phyloP scores from a whole-genome alignment of 345 rosid genomes.

The Anastatica hierochuntica region DNA sequence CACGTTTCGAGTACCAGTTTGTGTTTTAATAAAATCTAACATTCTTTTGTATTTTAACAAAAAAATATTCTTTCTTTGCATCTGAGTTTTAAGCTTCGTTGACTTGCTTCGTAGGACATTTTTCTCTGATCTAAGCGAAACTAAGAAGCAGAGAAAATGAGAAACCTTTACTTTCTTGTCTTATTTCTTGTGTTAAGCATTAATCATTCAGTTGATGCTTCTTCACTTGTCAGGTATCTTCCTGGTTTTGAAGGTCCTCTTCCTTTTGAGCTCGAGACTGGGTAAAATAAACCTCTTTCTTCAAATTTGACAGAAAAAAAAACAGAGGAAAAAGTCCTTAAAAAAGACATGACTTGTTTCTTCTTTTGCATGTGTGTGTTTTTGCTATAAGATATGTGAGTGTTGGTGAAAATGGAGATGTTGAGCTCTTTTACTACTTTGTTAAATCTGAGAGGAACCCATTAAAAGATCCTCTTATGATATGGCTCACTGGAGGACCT shows the following conservation, averaged over 20 bases:
- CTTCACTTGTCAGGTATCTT: conserved; percentile 31
- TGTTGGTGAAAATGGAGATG: conserved; percentile 39
- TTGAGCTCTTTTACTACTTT: conserved; percentile 56
- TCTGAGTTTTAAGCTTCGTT: neutral
- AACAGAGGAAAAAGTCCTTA: neutral
- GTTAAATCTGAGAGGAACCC: conserved; percentile 50
- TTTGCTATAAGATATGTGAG: conserved; percentile 36
- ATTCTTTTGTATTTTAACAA: too few species aligned
- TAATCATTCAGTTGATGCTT: conserved; percentile 11
- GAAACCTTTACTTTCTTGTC: neutral
- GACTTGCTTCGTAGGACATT: neutral
- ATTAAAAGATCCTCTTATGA: conserved; percentile 40
- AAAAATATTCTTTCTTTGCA: neutral
- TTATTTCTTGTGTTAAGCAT: neutral
- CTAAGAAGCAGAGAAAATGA: conserved; percentile 8
- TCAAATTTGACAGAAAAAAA: too few species aligned
- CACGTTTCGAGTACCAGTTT: too few species aligned
- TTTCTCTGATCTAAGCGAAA: neutral
- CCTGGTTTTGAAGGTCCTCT: conserved; percentile 63
- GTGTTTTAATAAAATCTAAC: too few species aligned
- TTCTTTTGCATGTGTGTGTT: neutral
- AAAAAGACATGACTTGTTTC: neutral
- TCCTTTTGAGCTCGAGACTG: conserved; percentile 64
- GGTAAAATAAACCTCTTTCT: too few species aligned
- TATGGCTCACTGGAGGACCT: conserved; percentile 84